Evolutionary conservation across 225 moss, liverwort and hornwort genomes (phyloP).

Genomic region (Polytrichum formosum): DNA sequence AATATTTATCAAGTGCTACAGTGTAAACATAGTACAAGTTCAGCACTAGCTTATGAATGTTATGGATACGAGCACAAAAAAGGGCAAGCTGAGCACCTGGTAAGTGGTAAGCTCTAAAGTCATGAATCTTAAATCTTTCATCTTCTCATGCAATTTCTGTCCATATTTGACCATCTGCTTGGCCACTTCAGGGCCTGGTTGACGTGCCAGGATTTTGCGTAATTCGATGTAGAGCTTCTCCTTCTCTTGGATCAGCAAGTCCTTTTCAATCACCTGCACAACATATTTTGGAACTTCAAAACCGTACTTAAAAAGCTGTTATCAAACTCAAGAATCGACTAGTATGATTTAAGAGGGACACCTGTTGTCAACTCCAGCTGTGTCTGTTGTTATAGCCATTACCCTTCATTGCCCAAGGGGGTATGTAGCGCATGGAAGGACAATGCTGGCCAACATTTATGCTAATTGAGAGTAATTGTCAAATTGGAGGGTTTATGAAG

Average conservation of each 20-base stretch:
- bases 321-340: neutral
- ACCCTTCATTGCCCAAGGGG: too few species aligned
- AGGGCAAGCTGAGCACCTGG: slow-evolving; percentile 30
- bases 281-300: neutral
- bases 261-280: slow-evolving; percentile 68
- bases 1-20: too few species aligned
- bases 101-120: slow-evolving; percentile 53
- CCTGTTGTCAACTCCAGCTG: too few species aligned
- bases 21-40: too few species aligned
- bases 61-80: neutral
- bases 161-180: slow-evolving; percentile 39
- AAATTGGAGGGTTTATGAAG: too few species aligned
- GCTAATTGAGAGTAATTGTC: too few species aligned
- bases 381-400: too few species aligned
- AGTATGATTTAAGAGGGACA: too few species aligned
- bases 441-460: too few species aligned
- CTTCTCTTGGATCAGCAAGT: slow-evolving; percentile 68
- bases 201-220: slow-evolving; percentile 55
- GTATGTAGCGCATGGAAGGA: too few species aligned
- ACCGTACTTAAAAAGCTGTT: neutral
- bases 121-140: slow-evolving; percentile 50
- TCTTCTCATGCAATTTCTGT: slow-evolving; percentile 44
- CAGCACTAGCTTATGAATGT: neutral
- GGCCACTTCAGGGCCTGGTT: slow-evolving; percentile 47
- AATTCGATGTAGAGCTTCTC: slow-evolving; percentile 74